These are phyloP conservation scores for Gleditsia sinensis DNA, from an alignment of 306 rosid genomes.

Conservation along the genomic window DNA sequence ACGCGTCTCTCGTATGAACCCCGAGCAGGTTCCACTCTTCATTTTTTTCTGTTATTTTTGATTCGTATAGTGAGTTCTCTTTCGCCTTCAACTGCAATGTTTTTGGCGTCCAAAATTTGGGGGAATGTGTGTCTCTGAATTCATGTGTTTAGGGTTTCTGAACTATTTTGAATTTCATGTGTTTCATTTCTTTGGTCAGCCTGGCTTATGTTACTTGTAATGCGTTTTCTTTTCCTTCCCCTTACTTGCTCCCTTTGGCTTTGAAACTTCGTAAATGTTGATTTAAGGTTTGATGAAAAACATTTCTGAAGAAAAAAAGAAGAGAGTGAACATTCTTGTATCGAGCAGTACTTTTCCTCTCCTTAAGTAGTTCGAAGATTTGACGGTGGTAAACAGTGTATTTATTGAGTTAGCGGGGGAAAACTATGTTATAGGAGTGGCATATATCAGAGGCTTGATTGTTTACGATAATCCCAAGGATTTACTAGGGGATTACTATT, in stretches of 20 bases:
- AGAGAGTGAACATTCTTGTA: not conserved
- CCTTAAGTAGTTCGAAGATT: not conserved
- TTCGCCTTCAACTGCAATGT: not conserved
- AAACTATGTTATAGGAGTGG: slow-evolving; percentile 18
- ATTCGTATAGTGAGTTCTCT: not conserved
- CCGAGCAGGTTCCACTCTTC: slow-evolving; percentile 55
- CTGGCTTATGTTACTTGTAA: not conserved
- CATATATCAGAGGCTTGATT: not conserved
- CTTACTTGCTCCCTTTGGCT: not conserved
- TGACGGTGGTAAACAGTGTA: not conserved
- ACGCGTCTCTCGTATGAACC: slow-evolving; percentile 77
- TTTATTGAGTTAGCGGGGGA: not conserved
- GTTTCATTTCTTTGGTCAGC: not conserved
- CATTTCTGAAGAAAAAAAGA: not conserved
- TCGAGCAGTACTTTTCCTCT: not conserved
- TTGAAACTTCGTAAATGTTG: not conserved
- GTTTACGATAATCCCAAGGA: slow-evolving; percentile 8
- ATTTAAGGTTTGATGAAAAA: not conserved
- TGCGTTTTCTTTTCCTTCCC: not conserved
- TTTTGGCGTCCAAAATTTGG: not conserved
- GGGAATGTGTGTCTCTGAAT: not conserved
- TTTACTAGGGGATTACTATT: not conserved
- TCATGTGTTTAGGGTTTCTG: slow-evolving; percentile 35
- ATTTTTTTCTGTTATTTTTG: not conserved
- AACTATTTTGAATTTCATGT: not conserved